These are phyloP conservation scores for Breviolum minutum DNA, from an alignment of 73 alveolate genomes.

Conservation along the genomic window DNA sequence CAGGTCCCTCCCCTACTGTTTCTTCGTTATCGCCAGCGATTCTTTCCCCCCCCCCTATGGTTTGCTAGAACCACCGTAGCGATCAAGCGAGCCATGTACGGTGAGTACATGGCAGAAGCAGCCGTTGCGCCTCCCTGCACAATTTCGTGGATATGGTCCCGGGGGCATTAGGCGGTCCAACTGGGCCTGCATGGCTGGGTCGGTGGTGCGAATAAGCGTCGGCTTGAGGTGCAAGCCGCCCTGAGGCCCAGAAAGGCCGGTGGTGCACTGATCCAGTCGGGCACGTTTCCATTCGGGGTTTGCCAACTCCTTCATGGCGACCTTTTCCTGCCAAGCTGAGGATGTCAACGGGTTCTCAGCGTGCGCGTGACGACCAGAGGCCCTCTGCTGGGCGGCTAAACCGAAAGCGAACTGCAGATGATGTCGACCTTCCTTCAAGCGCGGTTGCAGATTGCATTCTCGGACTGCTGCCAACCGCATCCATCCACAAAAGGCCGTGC, in stretches of 20 bases:
- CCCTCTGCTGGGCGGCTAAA: neutral
- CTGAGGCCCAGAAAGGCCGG: neutral
- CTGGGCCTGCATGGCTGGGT: neutral
- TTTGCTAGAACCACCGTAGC: neutral
- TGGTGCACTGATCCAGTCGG: neutral
- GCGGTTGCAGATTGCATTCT: neutral
- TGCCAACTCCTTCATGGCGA: neutral
- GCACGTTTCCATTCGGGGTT: neutral
- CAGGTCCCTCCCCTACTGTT: too few species aligned
- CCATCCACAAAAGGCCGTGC: neutral
- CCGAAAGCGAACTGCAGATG: neutral
- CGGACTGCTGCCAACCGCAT: neutral
- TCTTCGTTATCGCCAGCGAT: too few species aligned
- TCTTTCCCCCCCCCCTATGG: neutral
- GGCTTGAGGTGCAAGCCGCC: constrained; percentile 28
- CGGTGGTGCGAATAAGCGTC: neutral
- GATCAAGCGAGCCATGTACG: neutral
- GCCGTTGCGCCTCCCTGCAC: neutral
- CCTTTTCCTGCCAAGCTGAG: neutral
- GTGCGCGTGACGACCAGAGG: neutral
- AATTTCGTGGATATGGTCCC: neutral
- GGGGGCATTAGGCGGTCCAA: neutral
- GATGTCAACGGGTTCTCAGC: constrained; percentile 3
- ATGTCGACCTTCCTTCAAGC: neutral
- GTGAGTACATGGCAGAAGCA: constrained; percentile 7